A percentile compares a stretch with the other conserved stretches of the same genome.
Evolutionary conservation across 805 yeast species (phyloP).

Genomic region (Cyberlindnera japonica): DNA sequence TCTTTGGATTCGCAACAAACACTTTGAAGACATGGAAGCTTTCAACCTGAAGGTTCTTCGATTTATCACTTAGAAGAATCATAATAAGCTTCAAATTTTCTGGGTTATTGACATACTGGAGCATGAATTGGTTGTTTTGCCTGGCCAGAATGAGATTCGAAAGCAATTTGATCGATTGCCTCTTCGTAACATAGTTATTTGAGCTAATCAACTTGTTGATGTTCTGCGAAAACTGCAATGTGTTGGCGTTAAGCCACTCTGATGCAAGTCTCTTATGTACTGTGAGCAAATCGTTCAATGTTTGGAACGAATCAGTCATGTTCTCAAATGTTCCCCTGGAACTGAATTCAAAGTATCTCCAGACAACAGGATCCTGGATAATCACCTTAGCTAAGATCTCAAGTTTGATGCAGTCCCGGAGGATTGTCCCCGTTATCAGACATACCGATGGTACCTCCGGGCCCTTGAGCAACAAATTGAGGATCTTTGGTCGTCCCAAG

Average conservation of each 20-base stretch:
- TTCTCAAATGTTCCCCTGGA: constrained; percentile 78
- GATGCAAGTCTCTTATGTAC: constrained; percentile 64
- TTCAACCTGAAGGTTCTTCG: constrained; percentile 83
- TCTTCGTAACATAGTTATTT: constrained; percentile 83
- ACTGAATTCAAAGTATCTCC: constrained; percentile 82
- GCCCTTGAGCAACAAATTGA: constrained; percentile 59
- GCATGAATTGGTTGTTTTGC: constrained; percentile 68
- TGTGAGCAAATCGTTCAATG: constrained; percentile 66
- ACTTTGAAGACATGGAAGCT: constrained; percentile 92
- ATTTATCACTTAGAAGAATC: constrained; percentile 83
- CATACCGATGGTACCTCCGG: constrained; percentile 76
- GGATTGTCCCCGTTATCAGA: constrained; percentile 68
- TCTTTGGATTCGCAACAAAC: constrained; percentile 94
- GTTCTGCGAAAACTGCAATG: constrained; percentile 51
- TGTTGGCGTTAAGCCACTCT: constrained; percentile 59
- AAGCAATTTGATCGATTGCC: constrained; percentile 80
- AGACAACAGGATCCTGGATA: constrained; percentile 57
- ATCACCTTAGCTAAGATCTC: constrained; percentile 64
- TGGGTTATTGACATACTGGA: constrained; percentile 72
- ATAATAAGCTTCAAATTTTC: constrained; percentile 82
- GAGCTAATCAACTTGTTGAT: constrained; percentile 72
- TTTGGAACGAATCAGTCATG: constrained; percentile 84
- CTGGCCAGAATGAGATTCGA: constrained; percentile 68
- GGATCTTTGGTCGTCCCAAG: constrained; percentile 58
- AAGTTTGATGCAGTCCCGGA: constrained; percentile 80